phyloP scores from a whole-genome alignment of 768 basidiomycete genomes.

The Neoboletus brunneissimus region DNA sequence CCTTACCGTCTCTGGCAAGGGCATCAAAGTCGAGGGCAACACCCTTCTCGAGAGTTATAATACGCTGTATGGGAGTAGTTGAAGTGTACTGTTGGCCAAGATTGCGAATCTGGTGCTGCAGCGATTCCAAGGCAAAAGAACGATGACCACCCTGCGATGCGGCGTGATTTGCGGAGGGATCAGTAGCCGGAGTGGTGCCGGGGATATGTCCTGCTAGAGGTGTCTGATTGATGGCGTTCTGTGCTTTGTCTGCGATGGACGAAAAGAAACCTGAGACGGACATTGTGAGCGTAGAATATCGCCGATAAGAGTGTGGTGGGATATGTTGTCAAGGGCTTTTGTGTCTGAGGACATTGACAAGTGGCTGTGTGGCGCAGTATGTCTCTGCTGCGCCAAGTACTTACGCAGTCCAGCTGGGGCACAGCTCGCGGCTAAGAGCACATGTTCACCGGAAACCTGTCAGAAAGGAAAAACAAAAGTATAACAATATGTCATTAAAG shows the following conservation, averaged over 20 bases:
- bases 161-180: constrained; percentile 42
- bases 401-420: constrained; percentile 4
- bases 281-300: constrained; percentile 37
- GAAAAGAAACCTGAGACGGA: constrained; percentile 61
- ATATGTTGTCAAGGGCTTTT: constrained; percentile 22
- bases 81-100: constrained; percentile 75
- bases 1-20: constrained; percentile 61
- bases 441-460: constrained; percentile 4
- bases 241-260: constrained; percentile 73
- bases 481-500: constrained; percentile 26
- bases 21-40: constrained; percentile 72
- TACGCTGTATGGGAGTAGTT: constrained; percentile 68
- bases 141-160: constrained; percentile 43
- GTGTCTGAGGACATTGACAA: neutral
- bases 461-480: neutral
- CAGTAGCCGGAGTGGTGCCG: constrained; percentile 35
- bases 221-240: constrained; percentile 62
- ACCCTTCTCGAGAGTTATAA: constrained; percentile 77
- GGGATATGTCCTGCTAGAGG: constrained; percentile 58
- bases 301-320: constrained; percentile 1
- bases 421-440: neutral
- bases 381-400: constrained; percentile 6
- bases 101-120: constrained; percentile 71
- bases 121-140: constrained; percentile 54
- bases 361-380: constrained; percentile 21